Base-by-base conservation (phyloP, 192 early-diverging fungal genomes). In the Backusella tuberculispora region DNA sequence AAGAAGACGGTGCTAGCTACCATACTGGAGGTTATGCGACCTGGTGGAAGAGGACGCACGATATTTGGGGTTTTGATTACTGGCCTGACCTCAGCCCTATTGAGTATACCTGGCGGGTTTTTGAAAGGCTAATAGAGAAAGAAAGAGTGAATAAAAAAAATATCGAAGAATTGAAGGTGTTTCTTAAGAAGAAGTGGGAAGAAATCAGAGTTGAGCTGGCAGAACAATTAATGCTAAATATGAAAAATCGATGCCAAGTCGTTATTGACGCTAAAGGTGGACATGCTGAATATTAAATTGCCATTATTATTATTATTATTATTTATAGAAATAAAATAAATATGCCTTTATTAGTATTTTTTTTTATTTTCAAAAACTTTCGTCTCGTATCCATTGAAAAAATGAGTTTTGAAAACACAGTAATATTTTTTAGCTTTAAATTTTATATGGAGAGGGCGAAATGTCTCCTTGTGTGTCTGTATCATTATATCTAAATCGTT, bases 1-100 rank as follows among this genome's bases (percentile, higher is more conserved):
- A 69, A 69, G 43, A 47, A 69, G 26, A 69, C 14, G 45, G 29
- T 48, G 44, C 45, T 4, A 48, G 19, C 68, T 69, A 26, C 14
- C 44, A 47, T 48, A 69, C 68, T 50, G 43, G 13, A 6, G 4
- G 9, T 5, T 69, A 69, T 48, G 68, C 21, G 0, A 47, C 19
- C 8, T 69, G 44, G 44, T 48, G 24, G 45, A 69, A 48, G 26
- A 19, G 34, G 44, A 29, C 14, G 4, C 19, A 21, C 26, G 0
- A 12, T 12, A 69, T 69, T 47, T 1, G 34, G 5, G 24, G 24
- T 21, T 69, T 69, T 48, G 68, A 37, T 17, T 69, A 48, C 45
- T 76, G 66, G 68, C 75, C 68, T 4, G 68, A 76, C 38, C 56
- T 70, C 10, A 76, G 70, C 26, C 75, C 53, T 0, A 76, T 70